Evolutionary conservation across 2,329 filamentous ascomycete species (phyloP), one percentile per base, ranked within the genome.

Genomic region (Orbilia ellipsospora): DNA sequence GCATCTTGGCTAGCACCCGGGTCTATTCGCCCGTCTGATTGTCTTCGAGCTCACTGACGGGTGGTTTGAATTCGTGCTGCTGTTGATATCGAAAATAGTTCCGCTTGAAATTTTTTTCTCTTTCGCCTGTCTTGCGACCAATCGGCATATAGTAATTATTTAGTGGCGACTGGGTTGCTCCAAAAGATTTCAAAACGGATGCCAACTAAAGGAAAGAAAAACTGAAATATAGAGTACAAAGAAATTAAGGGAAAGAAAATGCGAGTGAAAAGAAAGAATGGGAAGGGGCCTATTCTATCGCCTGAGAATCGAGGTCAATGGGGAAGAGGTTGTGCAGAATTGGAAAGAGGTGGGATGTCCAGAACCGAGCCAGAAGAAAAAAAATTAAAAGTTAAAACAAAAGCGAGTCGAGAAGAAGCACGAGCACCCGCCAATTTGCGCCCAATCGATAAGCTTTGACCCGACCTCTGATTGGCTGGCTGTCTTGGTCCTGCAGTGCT

Each of bases 401-500:
- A 55, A 61, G 40, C 54, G 61, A 62, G 55, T 42, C 18, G 31
- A 44, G 54, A 51, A 52, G 23, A 56, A 26, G 8, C 18, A 40
- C 61, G 64, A 75, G 52, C 45, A 45, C 59, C 72, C 59, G 64
- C 72, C 64, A 75, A 28, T 52, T 59, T 66, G 55, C 52, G 72
- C 72, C 67, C 67, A 69, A 75, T 75, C 72, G 72, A 75, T 75
- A 75, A 75, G 57, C 52, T 68, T 6, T 6, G 5, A 26, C 60
- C 42, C 55, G n/a, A 15, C 52, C 28, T 65, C 42, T 65, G 52
- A 73, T 61, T 26, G 44, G 54, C 48, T 52, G 28, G 60, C 40
- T 28, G 31, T 15, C 50, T 42, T 18, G 23, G 23, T 23, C 48
- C 52, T 31, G 64, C 52, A 50, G 55, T 50, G 51, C 40, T 23